Percentiles rank a stretch among this genome's conserved stretches.
Conservation (phyloP, 2,329 filamentous ascomycete species). For the Ascochyta koolunga region DNA sequence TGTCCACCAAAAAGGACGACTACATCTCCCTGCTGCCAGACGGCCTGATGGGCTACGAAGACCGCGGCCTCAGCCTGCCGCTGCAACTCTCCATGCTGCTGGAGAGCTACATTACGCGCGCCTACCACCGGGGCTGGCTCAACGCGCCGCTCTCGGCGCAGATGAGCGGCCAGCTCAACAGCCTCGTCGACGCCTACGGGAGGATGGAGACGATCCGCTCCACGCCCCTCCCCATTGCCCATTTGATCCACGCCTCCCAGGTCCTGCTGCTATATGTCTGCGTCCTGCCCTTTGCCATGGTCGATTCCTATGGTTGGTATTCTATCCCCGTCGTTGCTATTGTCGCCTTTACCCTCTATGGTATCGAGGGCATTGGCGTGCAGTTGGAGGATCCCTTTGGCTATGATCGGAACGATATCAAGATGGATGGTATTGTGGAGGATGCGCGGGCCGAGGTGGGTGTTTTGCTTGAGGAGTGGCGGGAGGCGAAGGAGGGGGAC, state of each 20-base stretch:
- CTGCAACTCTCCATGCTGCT: constrained; percentile 66
- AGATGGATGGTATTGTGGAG: constrained; percentile 69
- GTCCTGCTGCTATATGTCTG: constrained; percentile 66
- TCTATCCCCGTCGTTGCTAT: constrained; percentile 64
- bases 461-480: constrained; percentile 66
- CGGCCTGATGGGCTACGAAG: constrained; percentile 60
- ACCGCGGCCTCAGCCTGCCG: constrained; percentile 64
- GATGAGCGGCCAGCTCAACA: constrained; percentile 64
- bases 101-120: constrained; percentile 65
- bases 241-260: constrained; percentile 69
- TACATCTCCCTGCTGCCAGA: constrained; percentile 59
- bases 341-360: constrained; percentile 68
- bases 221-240: constrained; percentile 69
- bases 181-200: constrained; percentile 64
- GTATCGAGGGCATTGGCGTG: constrained; percentile 67
- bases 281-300: constrained; percentile 68
- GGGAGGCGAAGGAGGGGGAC: constrained; percentile 40
- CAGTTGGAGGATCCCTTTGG: constrained; percentile 72
- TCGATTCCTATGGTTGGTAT: constrained; percentile 69
- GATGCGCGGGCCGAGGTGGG: constrained; percentile 64
- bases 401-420: constrained; percentile 70
- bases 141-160: constrained; percentile 64
- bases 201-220: constrained; percentile 69
- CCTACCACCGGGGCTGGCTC: constrained; percentile 63
- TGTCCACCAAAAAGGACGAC: constrained; percentile 51